Conservation (phyloP, 345 rosid species). For the Dipteronia dyeriana region DNA sequence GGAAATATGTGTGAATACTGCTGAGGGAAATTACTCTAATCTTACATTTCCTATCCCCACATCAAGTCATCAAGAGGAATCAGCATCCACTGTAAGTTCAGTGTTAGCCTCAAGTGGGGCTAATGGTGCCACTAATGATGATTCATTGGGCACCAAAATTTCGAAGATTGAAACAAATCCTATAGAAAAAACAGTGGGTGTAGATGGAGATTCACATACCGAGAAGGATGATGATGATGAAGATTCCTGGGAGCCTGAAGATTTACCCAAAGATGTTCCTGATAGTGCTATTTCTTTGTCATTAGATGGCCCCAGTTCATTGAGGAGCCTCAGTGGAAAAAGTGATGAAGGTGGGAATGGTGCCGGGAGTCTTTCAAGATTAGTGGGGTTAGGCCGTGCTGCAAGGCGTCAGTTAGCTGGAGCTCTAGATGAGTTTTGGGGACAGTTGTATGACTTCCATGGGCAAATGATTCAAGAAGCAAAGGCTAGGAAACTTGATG, state of each 20-base stretch:
- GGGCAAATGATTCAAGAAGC: conserved; percentile 76
- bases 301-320: conserved; percentile 81
- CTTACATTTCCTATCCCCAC: conserved; percentile 29
- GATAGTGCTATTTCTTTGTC: conserved; percentile 46
- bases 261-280: conserved; percentile 48
- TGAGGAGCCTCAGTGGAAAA: conserved; percentile 77
- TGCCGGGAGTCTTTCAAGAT: conserved; percentile 87
- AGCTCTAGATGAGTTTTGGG: conserved; percentile 93
- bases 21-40: conserved; percentile 44
- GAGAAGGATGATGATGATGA: conserved; percentile 66
- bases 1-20: conserved; percentile 44
- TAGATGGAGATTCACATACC: conserved; percentile 42
- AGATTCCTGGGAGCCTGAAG: conserved; percentile 72
- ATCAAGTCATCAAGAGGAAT: conserved; percentile 28
- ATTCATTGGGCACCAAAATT: conserved; percentile 38
- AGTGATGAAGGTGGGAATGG: conserved; percentile 85
- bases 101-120: conserved; percentile 24
- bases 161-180: conserved; percentile 43
- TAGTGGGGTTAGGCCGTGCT: conserved; percentile 95
- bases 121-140: conserved; percentile 40
- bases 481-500: conserved; percentile 59
- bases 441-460: conserved; percentile 76
- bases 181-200: conserved; percentile 54
- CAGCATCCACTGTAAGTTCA: conserved; percentile 11
- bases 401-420: conserved; percentile 82